Evolutionary conservation across 1,284 basidiomycete species (phyloP), one percentile per base, ranked within the genome.

Genomic region (Cryptococcus sp.): DNA sequence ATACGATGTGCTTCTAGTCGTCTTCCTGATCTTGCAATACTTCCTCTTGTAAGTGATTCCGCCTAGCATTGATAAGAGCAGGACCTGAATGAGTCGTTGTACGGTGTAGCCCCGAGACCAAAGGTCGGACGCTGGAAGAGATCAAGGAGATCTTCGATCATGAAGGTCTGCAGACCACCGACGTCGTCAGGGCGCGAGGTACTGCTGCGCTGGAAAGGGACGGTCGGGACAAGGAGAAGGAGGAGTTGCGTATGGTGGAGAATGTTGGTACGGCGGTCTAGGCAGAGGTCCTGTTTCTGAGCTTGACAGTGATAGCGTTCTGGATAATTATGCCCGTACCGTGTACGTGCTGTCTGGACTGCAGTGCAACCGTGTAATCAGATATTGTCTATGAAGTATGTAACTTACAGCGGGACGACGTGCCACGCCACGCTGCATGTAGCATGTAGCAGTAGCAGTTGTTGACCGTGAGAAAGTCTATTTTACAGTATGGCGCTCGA

Each of bases 111-210:
- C 65, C 65, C 47, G 69, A 74, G 55, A 71, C 70, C 0, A 66
- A 65, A 53, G 65, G 65, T 40, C 54, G 60, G 16, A 57, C 63
- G 15, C 61, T 69, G 19, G 67, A 67, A 55, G 65, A 66, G 54
- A 51, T 69, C n/a, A 58, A 57, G 16, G 59, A 47, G 20, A 59
- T 67, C 51, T 67, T 67, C 48, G 65, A 67, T 50, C 39, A 56
- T 27, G 22, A n/a, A 22, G 22, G n/a, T 8, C 10, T 45, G 11
- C 42, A 45, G 22, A 45, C 42, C 22, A 22, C 42, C 11, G 42
- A 45, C 22, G 42, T 13, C 22, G 42, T 45, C 6, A n/a, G 42
- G 15, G 42, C 42, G 13, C 42, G 15, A 19, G 42, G 42, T 22
- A 15, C 42, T n/a, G 42, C 42, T 8, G 42, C 42, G n/a, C 42